A percentile compares a stretch with the other conserved stretches of the same genome.
These are phyloP conservation scores for Chaetomium olivaceum DNA, from an alignment of 2,329 filamentous ascomycete genomes.

Conservation along the genomic window DNA sequence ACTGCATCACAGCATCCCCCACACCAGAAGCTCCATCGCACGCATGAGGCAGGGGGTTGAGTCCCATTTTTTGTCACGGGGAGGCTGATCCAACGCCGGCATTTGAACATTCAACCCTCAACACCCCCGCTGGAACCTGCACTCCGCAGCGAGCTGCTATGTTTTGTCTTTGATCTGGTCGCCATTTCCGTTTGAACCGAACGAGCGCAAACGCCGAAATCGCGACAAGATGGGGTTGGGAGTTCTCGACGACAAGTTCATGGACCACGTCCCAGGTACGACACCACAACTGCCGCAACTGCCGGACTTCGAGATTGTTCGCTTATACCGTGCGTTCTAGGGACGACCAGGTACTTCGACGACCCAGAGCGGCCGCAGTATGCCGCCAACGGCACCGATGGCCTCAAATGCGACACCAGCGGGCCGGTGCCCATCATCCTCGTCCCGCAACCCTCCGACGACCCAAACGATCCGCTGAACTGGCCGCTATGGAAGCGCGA, in stretches of 20 bases:
- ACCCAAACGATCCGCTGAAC: constrained; percentile 82
- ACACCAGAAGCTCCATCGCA: neutral
- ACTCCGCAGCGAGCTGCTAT: constrained; percentile 4
- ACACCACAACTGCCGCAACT: constrained; percentile 6
- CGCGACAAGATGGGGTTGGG: constrained; percentile 64
- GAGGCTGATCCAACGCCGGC: neutral
- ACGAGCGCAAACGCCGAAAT: constrained; percentile 6
- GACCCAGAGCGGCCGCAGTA: constrained; percentile 53
- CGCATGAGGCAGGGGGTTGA: neutral
- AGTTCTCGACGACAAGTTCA: constrained; percentile 66
- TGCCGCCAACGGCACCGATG: constrained; percentile 43
- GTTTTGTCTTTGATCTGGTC: constrained; percentile 6
- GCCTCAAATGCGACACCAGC: constrained; percentile 71
- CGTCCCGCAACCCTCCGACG: constrained; percentile 83
- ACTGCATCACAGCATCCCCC: neutral
- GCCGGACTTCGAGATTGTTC: neutral
- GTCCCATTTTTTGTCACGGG: neutral
- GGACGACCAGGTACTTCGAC: constrained; percentile 66
- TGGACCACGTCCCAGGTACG: constrained; percentile 74
- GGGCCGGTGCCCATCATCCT: constrained; percentile 73
- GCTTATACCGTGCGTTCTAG: constrained; percentile 38
- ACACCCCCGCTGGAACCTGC: neutral
- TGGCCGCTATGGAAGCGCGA: constrained; percentile 90
- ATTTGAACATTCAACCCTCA: neutral
- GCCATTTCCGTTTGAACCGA: neutral